Evolutionary conservation across 176 grass and related monocot species (phyloP).

Genomic region (Paspalum notatum): DNA sequence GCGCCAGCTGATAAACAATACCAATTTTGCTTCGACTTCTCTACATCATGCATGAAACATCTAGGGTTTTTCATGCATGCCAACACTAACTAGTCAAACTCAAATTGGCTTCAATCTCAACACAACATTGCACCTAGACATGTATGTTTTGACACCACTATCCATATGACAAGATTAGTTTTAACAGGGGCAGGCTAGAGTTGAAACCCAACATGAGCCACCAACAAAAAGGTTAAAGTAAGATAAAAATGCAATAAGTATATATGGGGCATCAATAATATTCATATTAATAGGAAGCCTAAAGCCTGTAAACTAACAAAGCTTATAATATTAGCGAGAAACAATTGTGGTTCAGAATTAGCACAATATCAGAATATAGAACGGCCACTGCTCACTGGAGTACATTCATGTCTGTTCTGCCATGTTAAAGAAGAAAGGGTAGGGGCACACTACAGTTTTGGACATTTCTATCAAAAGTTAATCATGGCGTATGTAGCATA

Average conservation of each 20-base stretch:
- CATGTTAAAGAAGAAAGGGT: not conserved
- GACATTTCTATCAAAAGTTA: constrained; percentile 8
- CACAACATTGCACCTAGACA: too few species aligned
- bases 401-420: constrained; percentile 7
- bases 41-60: too few species aligned
- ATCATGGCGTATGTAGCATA: not conserved
- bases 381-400: not conserved
- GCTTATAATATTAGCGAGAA: not conserved
- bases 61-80: too few species aligned
- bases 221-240: not conserved
- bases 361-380: not conserved
- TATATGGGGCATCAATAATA: not conserved
- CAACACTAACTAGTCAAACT: too few species aligned
- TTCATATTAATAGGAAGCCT: not conserved
- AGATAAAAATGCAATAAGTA: not conserved
- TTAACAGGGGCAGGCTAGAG: too few species aligned
- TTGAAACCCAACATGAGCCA: not conserved
- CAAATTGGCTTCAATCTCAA: too few species aligned
- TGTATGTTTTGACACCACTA: too few species aligned
- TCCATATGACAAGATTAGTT: too few species aligned
- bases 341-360: not conserved
- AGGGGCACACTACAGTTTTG: not conserved
- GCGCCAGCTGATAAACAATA: too few species aligned
- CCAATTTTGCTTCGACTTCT: too few species aligned
- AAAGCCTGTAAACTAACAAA: not conserved